A percentile compares a stretch with the other conserved stretches of the same genome.
Conservation (phyloP, 2,329 filamentous ascomycete species). For the Akanthomyces dipterigenus region DNA sequence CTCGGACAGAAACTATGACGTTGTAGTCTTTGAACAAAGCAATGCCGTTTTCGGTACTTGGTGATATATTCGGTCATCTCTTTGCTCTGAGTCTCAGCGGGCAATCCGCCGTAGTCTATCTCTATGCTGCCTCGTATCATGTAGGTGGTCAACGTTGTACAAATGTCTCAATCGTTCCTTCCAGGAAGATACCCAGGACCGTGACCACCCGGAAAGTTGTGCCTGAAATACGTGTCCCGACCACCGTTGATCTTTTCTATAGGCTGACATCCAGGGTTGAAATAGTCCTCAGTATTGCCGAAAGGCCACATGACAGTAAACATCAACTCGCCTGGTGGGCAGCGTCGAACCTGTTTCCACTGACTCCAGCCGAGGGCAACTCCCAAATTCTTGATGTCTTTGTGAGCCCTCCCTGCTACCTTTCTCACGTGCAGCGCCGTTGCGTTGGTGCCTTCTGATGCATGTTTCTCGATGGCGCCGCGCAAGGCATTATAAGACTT, state of each 20-base stretch:
- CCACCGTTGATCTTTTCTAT: slow-evolving; percentile 11
- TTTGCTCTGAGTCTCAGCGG: background rate
- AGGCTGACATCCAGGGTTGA: slow-evolving; percentile 26
- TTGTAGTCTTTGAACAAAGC: background rate
- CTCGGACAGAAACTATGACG: background rate
- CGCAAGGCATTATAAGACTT: slow-evolving; percentile 9
- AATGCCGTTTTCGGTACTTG: background rate
- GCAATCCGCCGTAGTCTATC: background rate
- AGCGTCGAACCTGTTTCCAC: slow-evolving; percentile 52
- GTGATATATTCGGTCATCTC: background rate
- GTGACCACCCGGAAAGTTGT: background rate
- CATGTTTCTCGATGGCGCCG: background rate
- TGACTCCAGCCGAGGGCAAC: slow-evolving; percentile 49
- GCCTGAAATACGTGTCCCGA: background rate
- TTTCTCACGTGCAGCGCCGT: slow-evolving; percentile 7
- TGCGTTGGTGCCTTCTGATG: background rate
- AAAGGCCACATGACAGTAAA: slow-evolving; percentile 60
- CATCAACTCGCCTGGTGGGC: slow-evolving; percentile 47
- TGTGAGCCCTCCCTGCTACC: slow-evolving; percentile 16
- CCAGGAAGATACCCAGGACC: background rate
- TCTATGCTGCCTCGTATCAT: background rate
- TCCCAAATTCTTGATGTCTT: slow-evolving; percentile 29
- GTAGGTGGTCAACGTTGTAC: background rate
- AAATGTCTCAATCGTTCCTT: background rate
- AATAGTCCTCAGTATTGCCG: slow-evolving; percentile 48